phyloP scores from a whole-genome alignment of 2,329 filamentous ascomycete genomes.

The Blumeriella jaapii region DNA sequence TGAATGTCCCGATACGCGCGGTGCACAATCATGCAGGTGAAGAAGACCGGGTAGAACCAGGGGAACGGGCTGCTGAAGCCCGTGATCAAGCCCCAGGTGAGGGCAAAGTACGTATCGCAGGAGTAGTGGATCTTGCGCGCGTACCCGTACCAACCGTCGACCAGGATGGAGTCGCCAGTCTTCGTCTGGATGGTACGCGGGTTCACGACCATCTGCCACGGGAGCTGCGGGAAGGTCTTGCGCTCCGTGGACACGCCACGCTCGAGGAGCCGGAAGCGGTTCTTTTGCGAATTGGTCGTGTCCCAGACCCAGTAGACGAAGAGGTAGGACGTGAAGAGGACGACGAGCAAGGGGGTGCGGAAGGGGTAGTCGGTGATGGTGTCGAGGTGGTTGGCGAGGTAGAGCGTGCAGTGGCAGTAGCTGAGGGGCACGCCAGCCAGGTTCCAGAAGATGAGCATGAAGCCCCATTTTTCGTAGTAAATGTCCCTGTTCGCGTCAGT shows the following conservation, averaged over 20 bases:
- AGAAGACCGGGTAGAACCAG: conserved; percentile 84
- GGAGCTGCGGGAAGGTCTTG: conserved; percentile 81
- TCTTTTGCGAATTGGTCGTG: conserved; percentile 87
- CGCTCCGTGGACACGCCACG: conserved; percentile 58
- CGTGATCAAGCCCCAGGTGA: conserved; percentile 70
- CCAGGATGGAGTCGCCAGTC: conserved; percentile 64
- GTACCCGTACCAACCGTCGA: conserved; percentile 76
- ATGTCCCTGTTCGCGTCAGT: conserved; percentile 53
- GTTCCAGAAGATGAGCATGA: conserved; percentile 98
- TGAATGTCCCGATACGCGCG: conserved; percentile 65
- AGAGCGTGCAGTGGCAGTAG: conserved; percentile 90
- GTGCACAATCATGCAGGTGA: conserved; percentile 68
- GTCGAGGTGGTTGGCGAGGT: conserved; percentile 62
- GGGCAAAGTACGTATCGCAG: conserved; percentile 67
- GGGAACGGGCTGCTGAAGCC: conserved; percentile 74
- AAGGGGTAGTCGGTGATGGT: conserved; percentile 64
- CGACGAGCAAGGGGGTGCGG: conserved; percentile 55
- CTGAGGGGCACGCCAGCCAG: conserved; percentile 80
- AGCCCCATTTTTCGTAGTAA: conserved; percentile 95
- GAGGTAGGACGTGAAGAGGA: conserved; percentile 61
- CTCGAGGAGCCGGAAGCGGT: conserved; percentile 74
- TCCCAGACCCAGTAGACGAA: conserved; percentile 89
- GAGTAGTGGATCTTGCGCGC: conserved; percentile 75
- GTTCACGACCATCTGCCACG: conserved; percentile 74
- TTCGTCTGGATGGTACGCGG: conserved; percentile 65